Percentiles rank a stretch among this genome's conserved stretches.
Conservation (phyloP, 129 eudicot species). For the Heracleum sosnowskyi region DNA sequence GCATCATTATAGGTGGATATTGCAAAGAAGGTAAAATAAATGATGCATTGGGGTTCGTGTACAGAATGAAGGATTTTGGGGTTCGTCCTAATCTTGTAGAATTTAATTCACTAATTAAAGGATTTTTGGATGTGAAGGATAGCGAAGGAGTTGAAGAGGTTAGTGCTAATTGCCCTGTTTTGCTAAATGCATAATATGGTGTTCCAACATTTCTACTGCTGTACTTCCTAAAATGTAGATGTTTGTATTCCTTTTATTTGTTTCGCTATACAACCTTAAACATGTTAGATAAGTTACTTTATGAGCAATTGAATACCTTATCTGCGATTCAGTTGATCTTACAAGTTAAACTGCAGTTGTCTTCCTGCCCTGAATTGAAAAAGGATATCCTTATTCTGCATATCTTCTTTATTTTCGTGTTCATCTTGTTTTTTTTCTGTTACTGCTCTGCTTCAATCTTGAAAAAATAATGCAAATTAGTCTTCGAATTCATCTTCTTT, state of each 20-base stretch:
- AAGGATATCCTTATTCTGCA: not conserved
- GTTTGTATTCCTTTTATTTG: not conserved
- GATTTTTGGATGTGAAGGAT: slow-evolving; percentile 33
- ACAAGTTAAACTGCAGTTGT: not conserved
- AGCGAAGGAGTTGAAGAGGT: slow-evolving; percentile 53
- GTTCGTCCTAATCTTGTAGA: slow-evolving; percentile 42
- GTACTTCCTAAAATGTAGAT: not conserved
- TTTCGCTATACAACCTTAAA: not conserved
- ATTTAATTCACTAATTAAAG: slow-evolving; percentile 47
- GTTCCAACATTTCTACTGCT: not conserved
- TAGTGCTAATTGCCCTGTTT: slow-evolving; percentile 4
- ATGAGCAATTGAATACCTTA: not conserved
- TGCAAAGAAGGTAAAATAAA: slow-evolving; percentile 41
- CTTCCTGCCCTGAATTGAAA: not conserved
- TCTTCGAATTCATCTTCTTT: not conserved
- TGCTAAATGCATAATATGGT: not conserved
- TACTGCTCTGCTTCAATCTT: not conserved
- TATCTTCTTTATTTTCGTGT: too few relatives aligned
- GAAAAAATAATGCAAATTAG: not conserved
- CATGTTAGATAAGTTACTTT: not conserved
- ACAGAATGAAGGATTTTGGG: slow-evolving; percentile 39
- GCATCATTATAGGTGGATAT: slow-evolving; percentile 42
- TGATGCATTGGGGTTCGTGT: slow-evolving; percentile 48
- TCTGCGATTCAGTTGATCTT: not conserved
- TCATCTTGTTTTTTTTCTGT: not conserved